Base-by-base conservation (phyloP, 495 filamentous ascomycete genomes). In the Lophium mytilinum region DNA sequence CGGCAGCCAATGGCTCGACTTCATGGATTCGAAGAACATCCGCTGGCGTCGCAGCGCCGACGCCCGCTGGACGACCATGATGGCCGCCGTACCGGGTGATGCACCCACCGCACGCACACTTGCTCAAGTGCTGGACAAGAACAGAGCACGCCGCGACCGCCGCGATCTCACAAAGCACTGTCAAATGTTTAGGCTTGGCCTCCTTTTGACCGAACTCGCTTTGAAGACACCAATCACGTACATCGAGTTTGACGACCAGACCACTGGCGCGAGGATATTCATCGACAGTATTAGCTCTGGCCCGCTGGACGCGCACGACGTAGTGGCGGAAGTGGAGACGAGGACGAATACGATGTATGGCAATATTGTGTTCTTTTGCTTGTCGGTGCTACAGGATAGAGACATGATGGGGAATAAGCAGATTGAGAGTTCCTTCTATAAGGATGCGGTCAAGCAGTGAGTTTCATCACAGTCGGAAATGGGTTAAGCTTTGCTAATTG, bases 111-210 rank as follows among this genome's bases (percentile, higher is more conserved):
- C 50, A 15, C 19, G 50, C 4, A 43, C 56, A 0, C 34, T 59
- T 1, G 39, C 47, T 4, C 1, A 53, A 19, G 18, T n/a, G 1
- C 55, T 46, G 6, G 42, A 21, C 10, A 14, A 14, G 12, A 18
- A 24, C 35, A n/a, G 7, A 12, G 19, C 10, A 1, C 4, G 35
- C 12, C 37, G 37, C 8, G 37, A 54, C 24, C 12, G 40, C 12
- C 33, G 51, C 12, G 37, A 53, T 17, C 15, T 53, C 1, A 43
- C 52, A 17, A 53, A 52, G 30, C 57, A 50, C 34, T 18, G 24
- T 4, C 57, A 60, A 9, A 60, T 60, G 30, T 60, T 60, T 45
- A 50, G 57, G 11, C 50, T 60, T 34, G 57, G 57, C 21, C 57
- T 60, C 21, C 11, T 60, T 4, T 45, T 60, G 30, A 36, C 46